Evolutionary conservation across 352 stramenopile genomes (phyloP), one percentile per base, ranked within the genome.

Genomic region (Pythium guiyangense): DNA sequence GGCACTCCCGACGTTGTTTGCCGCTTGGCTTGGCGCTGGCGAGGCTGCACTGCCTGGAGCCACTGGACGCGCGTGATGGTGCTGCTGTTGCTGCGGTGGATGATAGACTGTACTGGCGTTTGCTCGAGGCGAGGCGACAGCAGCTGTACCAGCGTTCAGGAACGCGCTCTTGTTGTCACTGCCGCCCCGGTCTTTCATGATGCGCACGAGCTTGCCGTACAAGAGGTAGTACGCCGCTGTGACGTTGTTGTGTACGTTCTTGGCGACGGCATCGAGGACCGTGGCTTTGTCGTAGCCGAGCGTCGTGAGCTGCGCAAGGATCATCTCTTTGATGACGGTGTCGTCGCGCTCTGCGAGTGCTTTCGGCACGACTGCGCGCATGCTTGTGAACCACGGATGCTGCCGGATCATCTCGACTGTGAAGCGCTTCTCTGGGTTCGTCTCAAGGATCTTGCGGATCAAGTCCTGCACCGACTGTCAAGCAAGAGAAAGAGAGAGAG

Each of bases 361-460:
- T n/a, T 46, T 63, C 1, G 62, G 62, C 6, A 73, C 26, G 26
- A 61, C 40, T 2, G 35, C 29, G 9, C 53, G 60, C 0, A 69
- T 66, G 27, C 63, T 72, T 22, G 52, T 56, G 35, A 92, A 84
- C 90, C 90, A 97, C 37, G 81, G 70, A 42, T 97, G 90, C 31
- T 84, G 63, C 4, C 77, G 77, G 54, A 97, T 96, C 31, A 88
- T 73, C 22, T 84, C 72, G 17, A 92, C 73, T 8, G 71, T 79
- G 55, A 79, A 75, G 37, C 90, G 79, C 61, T 85, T 92, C 17
- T 84, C 71, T 2, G 90, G 90, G 50, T 97, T 76, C 2, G 74
- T 92, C 60, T 93, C 84, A 6, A 97, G 78, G 43, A 97, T 95
- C 4, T 65, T 64, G 8, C 70, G 69, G 31, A 97, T 93, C 12